Conservation (phyloP, 2,329 filamentous ascomycete species). For the Curvularia eragrostidis region DNA sequence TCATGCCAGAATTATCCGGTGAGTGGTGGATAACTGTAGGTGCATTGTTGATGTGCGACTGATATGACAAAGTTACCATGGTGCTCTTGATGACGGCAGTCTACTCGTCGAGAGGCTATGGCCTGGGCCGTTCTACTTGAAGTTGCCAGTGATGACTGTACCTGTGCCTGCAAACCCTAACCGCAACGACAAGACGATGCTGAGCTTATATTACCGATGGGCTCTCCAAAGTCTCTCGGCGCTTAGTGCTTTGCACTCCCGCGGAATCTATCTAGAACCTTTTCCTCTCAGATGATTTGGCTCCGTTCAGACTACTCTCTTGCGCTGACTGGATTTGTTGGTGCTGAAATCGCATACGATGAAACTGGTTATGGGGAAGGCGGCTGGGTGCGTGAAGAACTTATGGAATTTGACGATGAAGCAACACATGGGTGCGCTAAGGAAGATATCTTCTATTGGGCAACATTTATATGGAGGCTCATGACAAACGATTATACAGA, state of each 20-base stretch:
- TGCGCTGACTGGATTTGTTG: slow-evolving; percentile 14
- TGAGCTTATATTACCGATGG: slow-evolving; percentile 20
- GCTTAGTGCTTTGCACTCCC: slow-evolving; percentile 9
- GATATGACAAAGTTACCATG: background rate
- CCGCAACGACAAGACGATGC: slow-evolving; percentile 7
- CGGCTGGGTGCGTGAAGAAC: background rate
- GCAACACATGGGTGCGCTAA: background rate
- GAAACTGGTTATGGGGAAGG: background rate
- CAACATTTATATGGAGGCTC: background rate
- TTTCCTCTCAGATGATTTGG: slow-evolving; percentile 14
- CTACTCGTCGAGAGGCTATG: slow-evolving; percentile 6
- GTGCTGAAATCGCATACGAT: background rate
- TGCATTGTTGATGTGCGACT: background rate
- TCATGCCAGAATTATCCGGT: background rate
- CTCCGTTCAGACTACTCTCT: slow-evolving; percentile 16
- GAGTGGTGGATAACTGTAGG: background rate
- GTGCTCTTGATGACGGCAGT: background rate
- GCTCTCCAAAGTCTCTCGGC: slow-evolving; percentile 18
- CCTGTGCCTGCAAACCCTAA: background rate
- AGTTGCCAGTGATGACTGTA: slow-evolving; percentile 10
- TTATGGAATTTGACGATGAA: background rate
- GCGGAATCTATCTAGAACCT: slow-evolving; percentile 10
- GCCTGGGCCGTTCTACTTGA: slow-evolving; percentile 5
- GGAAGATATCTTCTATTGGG: background rate
- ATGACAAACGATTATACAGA: background rate